These are phyloP conservation scores for Starmera amethionina DNA, from an alignment of 805 yeast genomes.

Conservation along the genomic window DNA sequence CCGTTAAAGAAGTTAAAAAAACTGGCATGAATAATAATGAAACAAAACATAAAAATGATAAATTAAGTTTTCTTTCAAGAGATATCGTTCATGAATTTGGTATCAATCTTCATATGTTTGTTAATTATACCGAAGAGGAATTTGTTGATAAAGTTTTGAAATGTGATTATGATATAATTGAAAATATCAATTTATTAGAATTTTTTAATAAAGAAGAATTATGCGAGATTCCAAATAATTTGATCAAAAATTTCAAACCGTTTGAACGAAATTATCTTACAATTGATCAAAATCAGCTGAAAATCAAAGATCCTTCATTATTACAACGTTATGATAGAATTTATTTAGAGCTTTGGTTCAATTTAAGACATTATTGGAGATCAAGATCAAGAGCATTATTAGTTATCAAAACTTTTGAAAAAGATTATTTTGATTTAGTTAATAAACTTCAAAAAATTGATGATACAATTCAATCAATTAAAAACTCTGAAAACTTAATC, in stretches of 20 bases:
- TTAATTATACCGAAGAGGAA: slow-evolving; percentile 49
- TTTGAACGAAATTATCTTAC: slow-evolving; percentile 32
- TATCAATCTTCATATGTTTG: slow-evolving; percentile 77
- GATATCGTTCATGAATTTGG: slow-evolving; percentile 94
- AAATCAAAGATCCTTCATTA: slow-evolving; percentile 65
- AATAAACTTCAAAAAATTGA: slow-evolving; percentile 62
- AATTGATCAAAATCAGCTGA: slow-evolving; percentile 37
- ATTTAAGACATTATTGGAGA: slow-evolving; percentile 84
- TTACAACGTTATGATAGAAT: slow-evolving; percentile 83
- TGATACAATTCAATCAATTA: slow-evolving; percentile 58
- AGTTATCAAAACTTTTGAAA: slow-evolving; percentile 59
- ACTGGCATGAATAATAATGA: slow-evolving; percentile 25
- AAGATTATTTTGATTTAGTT: slow-evolving; percentile 67
- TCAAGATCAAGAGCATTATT: slow-evolving; percentile 80
- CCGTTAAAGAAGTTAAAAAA: slow-evolving; percentile 59
- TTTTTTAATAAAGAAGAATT: slow-evolving; percentile 72
- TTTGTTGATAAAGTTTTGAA: slow-evolving; percentile 61
- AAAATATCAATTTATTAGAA: slow-evolving; percentile 68
- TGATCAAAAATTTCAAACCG: slow-evolving; percentile 69
- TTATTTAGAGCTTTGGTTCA: slow-evolving; percentile 72
- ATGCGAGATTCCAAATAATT: slow-evolving; percentile 60
- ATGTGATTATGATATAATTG: slow-evolving; percentile 66
- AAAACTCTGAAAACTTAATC: slow-evolving; percentile 56
- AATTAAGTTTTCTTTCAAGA: slow-evolving; percentile 63
- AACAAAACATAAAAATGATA: slow-evolving; percentile 37